Percentiles rank a stretch among this genome's conserved stretches.
phyloP scores from a whole-genome alignment of 805 yeast species.

The Kodamaea neixiangensis region DNA sequence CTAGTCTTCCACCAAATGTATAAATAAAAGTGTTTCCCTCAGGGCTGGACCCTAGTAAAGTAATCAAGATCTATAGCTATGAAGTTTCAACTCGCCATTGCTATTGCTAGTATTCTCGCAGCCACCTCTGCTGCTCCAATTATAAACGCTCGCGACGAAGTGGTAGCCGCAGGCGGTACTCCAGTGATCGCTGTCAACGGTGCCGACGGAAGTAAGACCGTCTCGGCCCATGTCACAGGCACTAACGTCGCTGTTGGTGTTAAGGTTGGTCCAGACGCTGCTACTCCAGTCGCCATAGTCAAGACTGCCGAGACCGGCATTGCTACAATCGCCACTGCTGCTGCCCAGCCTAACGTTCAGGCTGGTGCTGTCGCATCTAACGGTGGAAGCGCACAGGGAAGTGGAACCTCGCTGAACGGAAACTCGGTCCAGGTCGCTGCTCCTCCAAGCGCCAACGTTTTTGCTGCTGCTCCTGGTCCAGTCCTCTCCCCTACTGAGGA shows the following conservation, averaged over 20 bases:
- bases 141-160: not conserved
- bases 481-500: not conserved
- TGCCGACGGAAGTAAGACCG: not conserved
- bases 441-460: too few species aligned
- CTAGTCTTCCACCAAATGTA: not conserved
- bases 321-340: not conserved
- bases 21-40: not conserved
- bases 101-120: not conserved
- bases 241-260: not conserved
- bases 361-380: not conserved
- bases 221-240: not conserved
- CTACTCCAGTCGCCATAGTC: not conserved
- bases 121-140: constrained; percentile 2
- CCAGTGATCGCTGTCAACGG: not conserved
- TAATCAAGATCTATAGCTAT: not conserved
- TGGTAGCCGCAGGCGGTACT: constrained; percentile 1
- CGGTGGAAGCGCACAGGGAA: not conserved
- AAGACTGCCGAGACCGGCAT: not conserved
- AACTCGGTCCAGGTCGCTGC: too few species aligned
- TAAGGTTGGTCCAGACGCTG: not conserved
- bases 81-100: constrained; percentile 1
- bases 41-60: not conserved
- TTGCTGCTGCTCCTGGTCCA: not conserved
- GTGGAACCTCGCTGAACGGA: not conserved
- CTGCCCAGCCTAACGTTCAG: not conserved